phyloP scores from a whole-genome alignment of 2,329 filamentous ascomycete species.

The Aspergillus alliaceus region DNA sequence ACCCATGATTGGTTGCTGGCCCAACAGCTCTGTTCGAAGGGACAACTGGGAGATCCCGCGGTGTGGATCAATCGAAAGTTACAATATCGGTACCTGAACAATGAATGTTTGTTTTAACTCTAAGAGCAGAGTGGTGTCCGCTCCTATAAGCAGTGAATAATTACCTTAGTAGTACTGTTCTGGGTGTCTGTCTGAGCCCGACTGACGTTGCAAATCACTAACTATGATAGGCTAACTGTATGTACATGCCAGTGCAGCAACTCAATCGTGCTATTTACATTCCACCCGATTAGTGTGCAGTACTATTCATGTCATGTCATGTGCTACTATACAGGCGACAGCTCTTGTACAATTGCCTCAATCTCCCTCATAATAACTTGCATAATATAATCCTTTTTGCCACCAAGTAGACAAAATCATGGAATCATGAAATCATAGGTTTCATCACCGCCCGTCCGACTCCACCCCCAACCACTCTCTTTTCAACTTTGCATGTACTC shows the following conservation, averaged over 20 bases:
- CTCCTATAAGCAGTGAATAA: no score
- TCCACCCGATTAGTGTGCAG: background rate
- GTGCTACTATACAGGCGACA: background rate
- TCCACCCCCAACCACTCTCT: constrained; percentile 15
- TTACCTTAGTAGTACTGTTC: no score
- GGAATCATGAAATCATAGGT: background rate
- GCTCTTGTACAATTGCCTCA: background rate
- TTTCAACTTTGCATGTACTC: constrained; percentile 1
- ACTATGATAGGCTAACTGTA: background rate
- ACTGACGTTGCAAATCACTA: background rate
- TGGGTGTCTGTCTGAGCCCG: no score
- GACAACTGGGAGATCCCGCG: background rate
- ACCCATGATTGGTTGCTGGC: background rate
- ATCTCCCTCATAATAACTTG: constrained; percentile 1
- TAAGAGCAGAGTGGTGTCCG: no score
- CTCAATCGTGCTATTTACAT: background rate
- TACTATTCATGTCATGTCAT: background rate
- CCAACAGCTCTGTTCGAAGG: background rate
- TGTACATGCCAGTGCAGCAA: background rate
- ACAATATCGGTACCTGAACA: background rate
- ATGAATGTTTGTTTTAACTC: background rate
- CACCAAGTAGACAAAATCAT: background rate
- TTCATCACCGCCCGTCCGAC: constrained; percentile 8
- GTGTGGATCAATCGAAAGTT: background rate
- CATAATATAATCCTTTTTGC: background rate